Conservation (phyloP, 2,329 filamentous ascomycete species). For the Fusarium sp. region DNA sequence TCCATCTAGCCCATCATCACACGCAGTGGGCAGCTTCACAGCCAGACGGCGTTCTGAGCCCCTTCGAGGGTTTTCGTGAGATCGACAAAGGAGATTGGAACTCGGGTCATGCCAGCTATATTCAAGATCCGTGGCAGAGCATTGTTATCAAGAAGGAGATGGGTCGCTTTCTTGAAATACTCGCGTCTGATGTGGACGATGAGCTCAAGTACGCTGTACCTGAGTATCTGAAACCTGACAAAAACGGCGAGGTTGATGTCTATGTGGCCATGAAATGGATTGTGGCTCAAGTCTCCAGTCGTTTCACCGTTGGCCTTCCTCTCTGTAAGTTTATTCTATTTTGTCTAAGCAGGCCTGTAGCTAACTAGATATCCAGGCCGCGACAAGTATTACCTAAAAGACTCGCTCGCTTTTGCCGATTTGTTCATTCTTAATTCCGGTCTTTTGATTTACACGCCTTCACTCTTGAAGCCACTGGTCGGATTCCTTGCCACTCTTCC, state of each 20-base stretch:
- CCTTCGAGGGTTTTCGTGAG: constrained; percentile 52
- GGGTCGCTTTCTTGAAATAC: constrained; percentile 49
- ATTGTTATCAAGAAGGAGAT: constrained; percentile 52
- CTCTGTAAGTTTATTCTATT: constrained; percentile 8
- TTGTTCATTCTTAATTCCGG: constrained; percentile 50
- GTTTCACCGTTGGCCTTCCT: constrained; percentile 49
- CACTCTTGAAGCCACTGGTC: constrained; percentile 48
- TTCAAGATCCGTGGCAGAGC: constrained; percentile 52
- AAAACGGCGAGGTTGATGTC: constrained; percentile 47
- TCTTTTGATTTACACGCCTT: constrained; percentile 46
- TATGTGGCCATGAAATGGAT: constrained; percentile 44
- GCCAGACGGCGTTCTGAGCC: constrained; percentile 52
- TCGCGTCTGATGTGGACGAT: constrained; percentile 50
- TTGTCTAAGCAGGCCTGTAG: too few species aligned
- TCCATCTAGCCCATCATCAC: constrained; percentile 54
- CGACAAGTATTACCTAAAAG: constrained; percentile 50
- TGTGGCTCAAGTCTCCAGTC: constrained; percentile 48
- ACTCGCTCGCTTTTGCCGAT: constrained; percentile 47
- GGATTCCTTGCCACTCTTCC: constrained; percentile 43
- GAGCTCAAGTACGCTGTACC: constrained; percentile 51
- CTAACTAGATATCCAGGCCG: constrained; percentile 37
- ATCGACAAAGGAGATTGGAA: constrained; percentile 53
- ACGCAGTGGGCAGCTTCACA: constrained; percentile 56
- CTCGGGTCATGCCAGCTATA: constrained; percentile 51
- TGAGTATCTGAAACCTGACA: constrained; percentile 46